Evolutionary conservation across 2,329 filamentous ascomycete species (phyloP), one percentile per base, ranked within the genome.

Genomic region (Nigrospora osmanthi): DNA sequence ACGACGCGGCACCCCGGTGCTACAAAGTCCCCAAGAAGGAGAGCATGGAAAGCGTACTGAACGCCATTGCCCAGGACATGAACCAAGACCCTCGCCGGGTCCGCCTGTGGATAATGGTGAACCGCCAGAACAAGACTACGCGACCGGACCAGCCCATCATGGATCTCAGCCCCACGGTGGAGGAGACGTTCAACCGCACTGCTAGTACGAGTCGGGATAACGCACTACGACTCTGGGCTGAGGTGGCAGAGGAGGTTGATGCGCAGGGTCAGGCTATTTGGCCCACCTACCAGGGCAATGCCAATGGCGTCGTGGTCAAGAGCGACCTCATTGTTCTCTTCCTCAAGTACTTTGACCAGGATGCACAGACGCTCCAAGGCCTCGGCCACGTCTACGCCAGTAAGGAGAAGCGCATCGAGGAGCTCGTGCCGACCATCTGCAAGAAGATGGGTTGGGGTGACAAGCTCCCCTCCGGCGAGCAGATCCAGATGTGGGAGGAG

Each of bases 51-150:
- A 85, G 96, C 9, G 83, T 97, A 50, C 78, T 83, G 6, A 70
- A 72, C 23, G 75, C 76, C 17, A 75, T 97, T 48, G 89, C 86
- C 0, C 67, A 79, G 35, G 85, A 95, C 46, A 73, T 85, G 41
- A 75, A 72, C 0, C 65, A 85, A 41, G 81, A 90, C 38, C 72
- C 84, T 1, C 80, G 81, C 46, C 78, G 80, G 49, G 68, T 97
- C 19, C 81, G 93, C 17, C 78, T 95, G 15, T 98, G 93, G 94
- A 81, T 89, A 44, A 96, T 98, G 90, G 93, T 98, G 1, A 97
- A 96, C 60, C 85, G 93, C 11, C 93, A 98, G 63, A 98, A 98
- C 62, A 96, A 95, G 66, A 98, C 93, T 0, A 85, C 89, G 34
- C 81, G 93, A 15, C 93, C 94, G 0, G 93, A 98, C 60, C 83